phyloP scores from a whole-genome alignment of 768 basidiomycete species.

The Pisolithus tinctorius region DNA sequence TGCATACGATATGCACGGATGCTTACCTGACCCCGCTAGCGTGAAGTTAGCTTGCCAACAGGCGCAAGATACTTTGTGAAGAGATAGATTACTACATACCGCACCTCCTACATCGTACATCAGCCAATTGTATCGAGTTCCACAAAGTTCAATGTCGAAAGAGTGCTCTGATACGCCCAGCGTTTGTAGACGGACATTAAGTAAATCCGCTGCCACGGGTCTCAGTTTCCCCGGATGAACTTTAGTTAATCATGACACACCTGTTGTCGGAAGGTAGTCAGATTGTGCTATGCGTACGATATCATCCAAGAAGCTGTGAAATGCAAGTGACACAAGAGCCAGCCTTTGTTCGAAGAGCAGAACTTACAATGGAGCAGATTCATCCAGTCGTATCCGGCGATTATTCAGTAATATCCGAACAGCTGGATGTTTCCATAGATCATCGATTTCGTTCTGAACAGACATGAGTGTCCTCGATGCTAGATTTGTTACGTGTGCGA shows the following conservation, averaged over 20 bases:
- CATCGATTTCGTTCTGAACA: conserved; percentile 45
- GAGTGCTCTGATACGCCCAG: conserved; percentile 73
- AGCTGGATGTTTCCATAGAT: conserved; percentile 65
- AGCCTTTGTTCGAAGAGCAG: background rate
- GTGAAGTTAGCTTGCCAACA: conserved; percentile 7
- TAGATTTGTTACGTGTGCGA: conserved; percentile 41
- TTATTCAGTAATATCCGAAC: conserved; percentile 50
- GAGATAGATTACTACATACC: conserved; percentile 35
- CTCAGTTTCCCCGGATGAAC: background rate
- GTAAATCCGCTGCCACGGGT: conserved; percentile 53
- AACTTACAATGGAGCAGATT: conserved; percentile 69
- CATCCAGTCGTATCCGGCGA: conserved; percentile 62
- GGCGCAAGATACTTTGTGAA: background rate
- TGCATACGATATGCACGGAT: conserved; percentile 4
- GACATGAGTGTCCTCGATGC: conserved; percentile 50
- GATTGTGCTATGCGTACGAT: conserved; percentile 59
- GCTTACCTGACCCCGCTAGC: conserved; percentile 57
- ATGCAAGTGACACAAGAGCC: conserved; percentile 1
- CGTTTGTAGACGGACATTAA: conserved; percentile 75
- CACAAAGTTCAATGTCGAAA: conserved; percentile 60
- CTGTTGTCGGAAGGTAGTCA: conserved; percentile 67
- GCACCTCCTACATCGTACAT: conserved; percentile 83
- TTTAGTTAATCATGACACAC: conserved; percentile 26
- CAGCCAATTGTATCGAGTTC: conserved; percentile 64
- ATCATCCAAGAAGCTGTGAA: conserved; percentile 57